Percentiles rank a stretch among this genome's conserved stretches.
phyloP scores from a whole-genome alignment of 1,284 basidiomycete species.

The Moniliophthora roreri region DNA sequence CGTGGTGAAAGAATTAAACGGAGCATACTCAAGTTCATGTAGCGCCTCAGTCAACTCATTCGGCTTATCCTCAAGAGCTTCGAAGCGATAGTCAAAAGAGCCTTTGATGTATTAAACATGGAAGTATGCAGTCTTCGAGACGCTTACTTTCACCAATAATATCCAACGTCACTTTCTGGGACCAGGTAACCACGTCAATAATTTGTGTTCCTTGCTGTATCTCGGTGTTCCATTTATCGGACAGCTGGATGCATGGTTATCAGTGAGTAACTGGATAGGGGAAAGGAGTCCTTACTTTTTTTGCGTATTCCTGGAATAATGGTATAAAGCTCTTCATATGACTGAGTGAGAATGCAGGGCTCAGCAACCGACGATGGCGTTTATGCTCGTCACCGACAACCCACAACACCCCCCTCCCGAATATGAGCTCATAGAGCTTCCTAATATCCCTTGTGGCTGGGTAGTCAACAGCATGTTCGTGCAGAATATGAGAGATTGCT shows the following conservation, averaged over 20 bases:
- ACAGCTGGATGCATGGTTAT: not conserved
- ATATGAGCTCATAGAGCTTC: too few relatives aligned
- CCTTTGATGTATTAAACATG: not conserved
- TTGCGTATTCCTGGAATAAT: too few relatives aligned
- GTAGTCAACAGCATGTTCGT: too few relatives aligned
- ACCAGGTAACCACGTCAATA: not conserved
- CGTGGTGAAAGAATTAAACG: not conserved
- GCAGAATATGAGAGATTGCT: too few relatives aligned
- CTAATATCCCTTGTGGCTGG: too few relatives aligned
- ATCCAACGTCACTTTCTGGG: not conserved
- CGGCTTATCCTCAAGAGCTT: slow-evolving; percentile 1
- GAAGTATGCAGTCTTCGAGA: not conserved
- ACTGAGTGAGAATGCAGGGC: too few relatives aligned
- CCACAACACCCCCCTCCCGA: too few relatives aligned
- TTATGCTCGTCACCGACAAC: too few relatives aligned
- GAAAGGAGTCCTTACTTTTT: too few relatives aligned
- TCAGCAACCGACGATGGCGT: too few relatives aligned
- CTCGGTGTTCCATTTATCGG: not conserved
- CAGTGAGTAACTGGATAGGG: too few relatives aligned
- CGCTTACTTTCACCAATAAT: slow-evolving; percentile 6
- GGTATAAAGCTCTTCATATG: too few relatives aligned
- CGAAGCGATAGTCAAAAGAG: slow-evolving; percentile 1
- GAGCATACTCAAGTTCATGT: not conserved
- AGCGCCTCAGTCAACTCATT: not conserved
- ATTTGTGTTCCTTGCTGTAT: not conserved